Base-by-base conservation (phyloP, 73 alveolate genomes). In the Tetrahymena borealis region DNA sequence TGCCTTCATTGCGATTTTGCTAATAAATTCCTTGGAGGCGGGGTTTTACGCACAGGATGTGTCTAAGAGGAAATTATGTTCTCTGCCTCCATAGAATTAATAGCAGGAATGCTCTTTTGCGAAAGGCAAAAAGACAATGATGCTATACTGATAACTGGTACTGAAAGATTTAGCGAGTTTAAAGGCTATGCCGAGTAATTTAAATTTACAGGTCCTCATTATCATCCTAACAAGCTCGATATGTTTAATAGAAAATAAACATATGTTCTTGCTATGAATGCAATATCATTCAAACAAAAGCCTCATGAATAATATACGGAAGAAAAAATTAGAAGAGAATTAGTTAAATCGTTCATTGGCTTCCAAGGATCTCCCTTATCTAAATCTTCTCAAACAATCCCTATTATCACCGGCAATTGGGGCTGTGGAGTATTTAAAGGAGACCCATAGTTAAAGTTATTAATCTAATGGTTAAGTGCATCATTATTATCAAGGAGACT, bases 361-460 rank as follows among this genome's bases (percentile, higher is more conserved):
- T 95, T 95, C 43, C 11, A 60, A 39, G 94, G 93, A 35, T 40
- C 85, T 7, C 13, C 79, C 1, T 40, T 18, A n/a, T 33, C 91
- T 15, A 39, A 90, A 90, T 15, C 39, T 33, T 33, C 39, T 6
- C 18, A 33, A 16, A 33, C 90, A 20, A 40, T 33, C 18, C 78
- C 39, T 11, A 96, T 97, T 18, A 93, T 96, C 18, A 96, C 99
- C 33, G 99, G 99, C 31, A 97, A 97, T 90, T 98, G 99, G 99
- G 99, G 99, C 20, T 98, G 99, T 92, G 99, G 99, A 24, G 99
- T 98, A 4, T 98, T 98, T 97, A 95, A 94, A 18, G 99, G 99
- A 33, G 97, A 98, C 90, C 97, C 97, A 35, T 42, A 96, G 78
- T 91, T 97, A 39, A 98, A 98, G 90, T 94, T 97, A 40, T 24